These are phyloP conservation scores for Reutealis trisperma DNA, from an alignment of 345 rosid genomes.

Conservation along the genomic window DNA sequence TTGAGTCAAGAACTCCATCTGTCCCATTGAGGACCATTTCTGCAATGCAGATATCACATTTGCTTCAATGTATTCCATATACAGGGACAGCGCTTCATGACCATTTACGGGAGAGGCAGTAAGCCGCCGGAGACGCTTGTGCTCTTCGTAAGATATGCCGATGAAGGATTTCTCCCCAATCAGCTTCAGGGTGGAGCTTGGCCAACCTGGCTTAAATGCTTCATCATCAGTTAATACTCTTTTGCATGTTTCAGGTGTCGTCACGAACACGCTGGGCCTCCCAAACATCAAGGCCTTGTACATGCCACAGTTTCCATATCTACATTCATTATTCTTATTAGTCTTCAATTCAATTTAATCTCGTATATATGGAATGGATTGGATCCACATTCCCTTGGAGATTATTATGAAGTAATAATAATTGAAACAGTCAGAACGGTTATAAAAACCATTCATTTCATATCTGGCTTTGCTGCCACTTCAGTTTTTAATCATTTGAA, in stretches of 20 bases:
- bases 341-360: not conserved
- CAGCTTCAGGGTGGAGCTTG: conserved; percentile 57
- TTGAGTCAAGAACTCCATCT: conserved; percentile 65
- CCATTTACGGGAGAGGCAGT: conserved; percentile 85
- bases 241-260: conserved; percentile 63
- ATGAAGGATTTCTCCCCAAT: conserved; percentile 80
- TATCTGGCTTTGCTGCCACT: too few relatives aligned
- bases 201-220: conserved; percentile 84
- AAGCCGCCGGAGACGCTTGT: conserved; percentile 77
- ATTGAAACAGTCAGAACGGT: not conserved
- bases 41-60: conserved; percentile 50
- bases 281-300: conserved; percentile 90
- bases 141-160: conserved; percentile 69
- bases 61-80: conserved; percentile 66
- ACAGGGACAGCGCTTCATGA: conserved; percentile 64
- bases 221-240: conserved; percentile 69
- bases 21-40: conserved; percentile 66
- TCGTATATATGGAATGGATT: too few relatives aligned
- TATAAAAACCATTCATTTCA: conserved; percentile 5
- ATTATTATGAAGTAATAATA: too few relatives aligned
- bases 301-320: conserved; percentile 63
- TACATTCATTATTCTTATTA: conserved; percentile 23
- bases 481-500: too few relatives aligned
- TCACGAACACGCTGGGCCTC: conserved; percentile 72
- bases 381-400: not conserved